These are phyloP conservation scores for Diaporthe caulivora DNA, from an alignment of 2,329 filamentous ascomycete species.

Conservation along the genomic window DNA sequence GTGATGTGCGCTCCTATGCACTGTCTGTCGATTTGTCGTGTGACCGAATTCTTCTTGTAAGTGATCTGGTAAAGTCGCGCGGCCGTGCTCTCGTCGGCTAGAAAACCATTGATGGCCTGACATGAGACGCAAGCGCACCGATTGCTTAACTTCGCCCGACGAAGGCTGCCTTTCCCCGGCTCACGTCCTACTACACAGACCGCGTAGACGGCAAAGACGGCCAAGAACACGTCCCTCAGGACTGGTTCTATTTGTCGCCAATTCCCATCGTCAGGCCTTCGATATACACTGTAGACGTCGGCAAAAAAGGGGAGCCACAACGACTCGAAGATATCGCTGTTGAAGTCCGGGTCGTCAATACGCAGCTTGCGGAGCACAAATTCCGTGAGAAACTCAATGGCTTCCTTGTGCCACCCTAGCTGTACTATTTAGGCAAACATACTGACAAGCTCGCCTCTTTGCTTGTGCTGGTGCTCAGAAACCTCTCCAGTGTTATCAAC, in stretches of 20 bases:
- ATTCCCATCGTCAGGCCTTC: neutral
- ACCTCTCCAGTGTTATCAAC: neutral
- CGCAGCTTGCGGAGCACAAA: neutral
- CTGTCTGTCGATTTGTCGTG: neutral
- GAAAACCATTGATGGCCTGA: neutral
- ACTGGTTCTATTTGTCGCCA: neutral
- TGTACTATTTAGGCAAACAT: neutral
- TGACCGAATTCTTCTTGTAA: neutral
- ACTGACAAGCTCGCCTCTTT: neutral
- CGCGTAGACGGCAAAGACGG: neutral
- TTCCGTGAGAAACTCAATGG: neutral
- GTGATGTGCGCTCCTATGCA: neutral
- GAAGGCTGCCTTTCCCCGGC: neutral
- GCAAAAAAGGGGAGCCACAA: slow-evolving; percentile 11
- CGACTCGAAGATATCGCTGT: neutral
- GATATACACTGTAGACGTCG: neutral
- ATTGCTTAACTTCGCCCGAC: neutral
- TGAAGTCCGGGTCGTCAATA: neutral
- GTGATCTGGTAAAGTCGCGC: neutral
- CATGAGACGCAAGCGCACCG: neutral
- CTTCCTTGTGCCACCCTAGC: neutral
- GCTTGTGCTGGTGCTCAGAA: no score
- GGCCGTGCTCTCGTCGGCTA: neutral
- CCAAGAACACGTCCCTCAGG: neutral
- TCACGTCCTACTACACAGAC: neutral